Conservation (phyloP, 306 rosid genomes). For the Morella rubra region DNA sequence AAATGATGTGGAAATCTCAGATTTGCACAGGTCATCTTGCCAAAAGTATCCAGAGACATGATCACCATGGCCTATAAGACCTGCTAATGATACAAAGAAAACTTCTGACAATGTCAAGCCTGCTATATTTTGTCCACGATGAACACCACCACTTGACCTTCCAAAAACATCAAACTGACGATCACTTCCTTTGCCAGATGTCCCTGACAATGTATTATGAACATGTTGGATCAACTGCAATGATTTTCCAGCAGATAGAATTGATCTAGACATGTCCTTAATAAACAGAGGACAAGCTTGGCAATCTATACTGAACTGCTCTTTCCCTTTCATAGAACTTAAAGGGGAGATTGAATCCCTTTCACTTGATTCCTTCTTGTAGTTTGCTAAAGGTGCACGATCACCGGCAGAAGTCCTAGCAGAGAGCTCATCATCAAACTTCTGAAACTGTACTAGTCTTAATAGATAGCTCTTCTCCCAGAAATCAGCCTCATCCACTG, state of each 20-base stretch:
- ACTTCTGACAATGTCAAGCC: conserved; percentile 79
- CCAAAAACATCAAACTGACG: conserved; percentile 43
- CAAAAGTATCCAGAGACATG: conserved; percentile 62
- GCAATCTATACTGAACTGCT: conserved; percentile 34
- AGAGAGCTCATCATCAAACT: conserved; percentile 41
- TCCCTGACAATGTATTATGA: conserved; percentile 39
- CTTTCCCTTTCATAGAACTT: conserved; percentile 55
- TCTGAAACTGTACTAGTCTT: conserved; percentile 44
- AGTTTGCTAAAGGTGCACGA: conserved; percentile 34
- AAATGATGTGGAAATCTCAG: conserved; percentile 31
- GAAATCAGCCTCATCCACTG: conserved; percentile 80
- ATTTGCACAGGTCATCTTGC: conserved; percentile 46
- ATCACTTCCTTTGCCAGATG: conserved; percentile 49
- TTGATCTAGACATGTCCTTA: conserved; percentile 71
- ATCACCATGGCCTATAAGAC: conserved; percentile 84
- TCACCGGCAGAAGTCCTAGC: conserved; percentile 29
- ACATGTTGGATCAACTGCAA: conserved; percentile 84
- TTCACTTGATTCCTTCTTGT: conserved; percentile 47
- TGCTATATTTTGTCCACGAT: conserved; percentile 49
- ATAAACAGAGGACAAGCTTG: conserved; percentile 78
- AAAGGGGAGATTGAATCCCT: conserved; percentile 50
- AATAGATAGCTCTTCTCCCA: conserved; percentile 95
- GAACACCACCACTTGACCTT: conserved; percentile 33
- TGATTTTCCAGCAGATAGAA: conserved; percentile 93
- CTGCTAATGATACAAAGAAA: conserved; percentile 78